Evolutionary conservation across 306 rosid genomes (phyloP).

Genomic region (Spatholobus suberectus): DNA sequence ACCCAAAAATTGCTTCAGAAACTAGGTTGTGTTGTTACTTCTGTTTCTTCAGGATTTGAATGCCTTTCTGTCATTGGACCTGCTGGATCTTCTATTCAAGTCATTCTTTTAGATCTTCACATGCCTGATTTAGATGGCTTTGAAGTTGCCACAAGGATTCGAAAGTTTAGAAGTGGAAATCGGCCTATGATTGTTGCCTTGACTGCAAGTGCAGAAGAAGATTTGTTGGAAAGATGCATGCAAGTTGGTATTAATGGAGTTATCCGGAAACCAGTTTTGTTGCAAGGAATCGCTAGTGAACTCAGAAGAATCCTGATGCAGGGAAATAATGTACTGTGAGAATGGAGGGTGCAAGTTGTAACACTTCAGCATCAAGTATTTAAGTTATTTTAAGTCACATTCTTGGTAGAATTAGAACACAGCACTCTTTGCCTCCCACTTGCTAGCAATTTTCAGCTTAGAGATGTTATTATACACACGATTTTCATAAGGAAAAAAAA

Average conservation of each 20-base stretch:
- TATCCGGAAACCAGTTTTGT: conserved; percentile 77
- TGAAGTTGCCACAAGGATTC: conserved; percentile 78
- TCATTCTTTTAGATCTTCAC: conserved; percentile 85
- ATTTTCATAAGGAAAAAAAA: conserved; percentile 48
- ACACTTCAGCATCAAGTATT: conserved; percentile 39
- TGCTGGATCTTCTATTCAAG: conserved; percentile 66
- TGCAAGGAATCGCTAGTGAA: conserved; percentile 85
- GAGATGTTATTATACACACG: conserved; percentile 59
- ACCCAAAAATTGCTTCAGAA: conserved; percentile 84
- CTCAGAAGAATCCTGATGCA: conserved; percentile 78
- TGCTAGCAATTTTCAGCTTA: conserved; percentile 47
- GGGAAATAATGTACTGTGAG: conserved; percentile 63
- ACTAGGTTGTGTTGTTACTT: conserved; percentile 82
- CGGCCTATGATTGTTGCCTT: conserved; percentile 85
- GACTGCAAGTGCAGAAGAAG: conserved; percentile 76
- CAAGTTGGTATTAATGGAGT: conserved; percentile 85
- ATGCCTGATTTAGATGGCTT: conserved; percentile 87
- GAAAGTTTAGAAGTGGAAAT: conserved; percentile 77
- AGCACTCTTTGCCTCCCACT: conserved; percentile 42
- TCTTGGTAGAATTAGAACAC: conserved; percentile 50
- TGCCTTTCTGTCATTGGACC: conserved; percentile 77
- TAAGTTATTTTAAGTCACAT: conserved; percentile 42
- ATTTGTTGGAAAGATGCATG: conserved; percentile 83
- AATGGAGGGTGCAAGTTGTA: conserved; percentile 41
- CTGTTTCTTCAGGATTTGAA: conserved; percentile 85